A percentile compares a stretch with the other conserved stretches of the same genome.
Evolutionary conservation across 2,329 filamentous ascomycete species (phyloP).

Genomic region (Aureobasidium leucospermi): DNA sequence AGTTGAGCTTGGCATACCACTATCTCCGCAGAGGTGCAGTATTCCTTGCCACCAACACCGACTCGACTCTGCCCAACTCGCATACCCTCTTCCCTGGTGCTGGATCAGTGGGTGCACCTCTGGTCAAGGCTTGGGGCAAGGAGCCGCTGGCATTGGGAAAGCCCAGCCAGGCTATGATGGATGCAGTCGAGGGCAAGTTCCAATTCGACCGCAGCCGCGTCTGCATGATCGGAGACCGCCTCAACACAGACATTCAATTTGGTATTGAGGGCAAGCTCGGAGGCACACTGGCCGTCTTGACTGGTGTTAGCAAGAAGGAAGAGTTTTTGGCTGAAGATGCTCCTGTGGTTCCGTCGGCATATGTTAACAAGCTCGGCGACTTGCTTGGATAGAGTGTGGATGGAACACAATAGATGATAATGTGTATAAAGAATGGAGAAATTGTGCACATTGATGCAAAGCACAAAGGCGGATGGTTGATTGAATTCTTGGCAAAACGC

Average conservation of each 20-base stretch:
- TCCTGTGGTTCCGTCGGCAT: conserved; percentile 67
- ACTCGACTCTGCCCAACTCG: conserved; percentile 78
- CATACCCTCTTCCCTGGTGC: conserved; percentile 86
- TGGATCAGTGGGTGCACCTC: conserved; percentile 69
- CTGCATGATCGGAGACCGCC: conserved; percentile 91
- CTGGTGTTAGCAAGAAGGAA: conserved; percentile 78
- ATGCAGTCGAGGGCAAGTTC: conserved; percentile 94
- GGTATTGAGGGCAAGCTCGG: conserved; percentile 85
- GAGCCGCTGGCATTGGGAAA: conserved; percentile 80
- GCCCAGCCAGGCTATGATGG: conserved; percentile 98
- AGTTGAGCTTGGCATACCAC: conserved; percentile 75
- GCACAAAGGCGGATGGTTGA: not conserved
- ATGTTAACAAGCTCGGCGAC: conserved; percentile 79
- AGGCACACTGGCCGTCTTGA: conserved; percentile 84
- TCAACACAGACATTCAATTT: conserved; percentile 95
- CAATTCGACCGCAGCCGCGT: conserved; percentile 73
- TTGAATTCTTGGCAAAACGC: not conserved
- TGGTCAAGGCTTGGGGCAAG: conserved; percentile 56
- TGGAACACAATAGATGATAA: not conserved
- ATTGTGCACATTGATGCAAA: not conserved
- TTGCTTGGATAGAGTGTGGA: conserved; percentile 37
- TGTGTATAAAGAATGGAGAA: not conserved
- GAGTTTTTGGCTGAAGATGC: conserved; percentile 68
- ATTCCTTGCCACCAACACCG: conserved; percentile 89
- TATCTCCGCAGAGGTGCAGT: conserved; percentile 76